A percentile compares a stretch with the other conserved stretches of the same genome.
phyloP scores from a whole-genome alignment of 495 filamentous ascomycete genomes.

The Tuber microsphaerosporum region DNA sequence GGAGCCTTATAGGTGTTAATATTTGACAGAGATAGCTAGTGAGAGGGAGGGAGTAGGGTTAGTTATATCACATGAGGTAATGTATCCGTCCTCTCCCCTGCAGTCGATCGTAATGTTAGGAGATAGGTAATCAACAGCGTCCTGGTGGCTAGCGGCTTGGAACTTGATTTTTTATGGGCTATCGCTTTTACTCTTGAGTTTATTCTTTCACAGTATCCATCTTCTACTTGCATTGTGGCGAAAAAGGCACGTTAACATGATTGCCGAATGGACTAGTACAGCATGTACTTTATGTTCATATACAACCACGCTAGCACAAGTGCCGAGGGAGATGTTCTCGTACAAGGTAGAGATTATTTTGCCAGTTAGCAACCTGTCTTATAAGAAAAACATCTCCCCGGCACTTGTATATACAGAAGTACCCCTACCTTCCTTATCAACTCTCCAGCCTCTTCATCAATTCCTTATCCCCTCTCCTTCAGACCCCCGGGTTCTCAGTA shows the following conservation, averaged over 20 bases:
- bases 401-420: background rate
- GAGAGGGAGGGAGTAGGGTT: background rate
- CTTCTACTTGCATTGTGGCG: background rate
- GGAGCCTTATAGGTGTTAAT: background rate
- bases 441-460: background rate
- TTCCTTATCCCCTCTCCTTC: background rate
- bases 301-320: background rate
- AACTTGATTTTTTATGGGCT: background rate
- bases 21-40: background rate
- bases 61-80: background rate
- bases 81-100: background rate
- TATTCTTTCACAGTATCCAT: background rate
- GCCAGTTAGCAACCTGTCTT: no score
- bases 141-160: background rate
- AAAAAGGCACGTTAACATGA: background rate
- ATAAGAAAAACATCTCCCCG: no score
- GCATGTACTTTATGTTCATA: background rate
- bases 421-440: background rate
- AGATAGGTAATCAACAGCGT: no score
- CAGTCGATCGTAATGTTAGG: background rate
- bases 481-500: background rate
- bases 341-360: no score
- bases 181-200: background rate
- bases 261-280: background rate
- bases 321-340: no score